Evolutionary conservation across 495 filamentous ascomycete species (phyloP).

Genomic region (Podospora appendiculata): DNA sequence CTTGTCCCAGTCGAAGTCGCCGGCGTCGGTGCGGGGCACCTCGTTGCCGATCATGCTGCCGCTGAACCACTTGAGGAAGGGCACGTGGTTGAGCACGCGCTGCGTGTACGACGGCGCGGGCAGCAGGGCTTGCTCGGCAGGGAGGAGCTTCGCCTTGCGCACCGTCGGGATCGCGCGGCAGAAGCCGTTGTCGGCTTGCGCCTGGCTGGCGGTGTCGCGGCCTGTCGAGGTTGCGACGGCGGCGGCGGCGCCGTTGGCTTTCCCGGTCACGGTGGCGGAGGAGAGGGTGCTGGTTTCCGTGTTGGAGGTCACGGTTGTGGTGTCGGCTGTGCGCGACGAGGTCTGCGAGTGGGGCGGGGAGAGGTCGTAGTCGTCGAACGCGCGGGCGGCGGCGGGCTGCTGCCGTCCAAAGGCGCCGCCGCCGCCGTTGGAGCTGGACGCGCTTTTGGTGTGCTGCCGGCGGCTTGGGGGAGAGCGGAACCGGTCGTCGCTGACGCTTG

Average conservation of each 20-base stretch:
- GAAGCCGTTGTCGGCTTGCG: constrained; percentile 15
- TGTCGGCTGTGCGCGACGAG: constrained; percentile 43
- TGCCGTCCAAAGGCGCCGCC: background rate
- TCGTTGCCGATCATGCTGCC: constrained; percentile 74
- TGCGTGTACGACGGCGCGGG: constrained; percentile 54
- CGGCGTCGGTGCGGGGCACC: constrained; percentile 67
- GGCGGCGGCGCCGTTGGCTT: constrained; percentile 1
- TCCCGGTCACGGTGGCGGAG: constrained; percentile 4
- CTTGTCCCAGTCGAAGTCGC: constrained; percentile 68
- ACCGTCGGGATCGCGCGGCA: constrained; percentile 38
- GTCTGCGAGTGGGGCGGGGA: constrained; percentile 27
- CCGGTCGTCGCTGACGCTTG: background rate
- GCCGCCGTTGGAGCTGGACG: background rate
- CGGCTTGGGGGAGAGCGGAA: background rate
- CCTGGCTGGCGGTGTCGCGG: background rate
- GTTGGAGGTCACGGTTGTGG: constrained; percentile 35
- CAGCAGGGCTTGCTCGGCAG: constrained; percentile 57
- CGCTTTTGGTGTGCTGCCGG: background rate
- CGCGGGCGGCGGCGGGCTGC: background rate
- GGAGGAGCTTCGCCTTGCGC: constrained; percentile 40
- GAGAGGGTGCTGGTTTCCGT: constrained; percentile 44
- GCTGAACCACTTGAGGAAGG: constrained; percentile 60
- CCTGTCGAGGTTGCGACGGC: background rate
- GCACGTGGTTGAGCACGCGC: constrained; percentile 52
- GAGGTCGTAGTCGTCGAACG: constrained; percentile 12